Evolutionary conservation across 495 filamentous ascomycete species (phyloP).

Genomic region (Choiromyces venosus): DNA sequence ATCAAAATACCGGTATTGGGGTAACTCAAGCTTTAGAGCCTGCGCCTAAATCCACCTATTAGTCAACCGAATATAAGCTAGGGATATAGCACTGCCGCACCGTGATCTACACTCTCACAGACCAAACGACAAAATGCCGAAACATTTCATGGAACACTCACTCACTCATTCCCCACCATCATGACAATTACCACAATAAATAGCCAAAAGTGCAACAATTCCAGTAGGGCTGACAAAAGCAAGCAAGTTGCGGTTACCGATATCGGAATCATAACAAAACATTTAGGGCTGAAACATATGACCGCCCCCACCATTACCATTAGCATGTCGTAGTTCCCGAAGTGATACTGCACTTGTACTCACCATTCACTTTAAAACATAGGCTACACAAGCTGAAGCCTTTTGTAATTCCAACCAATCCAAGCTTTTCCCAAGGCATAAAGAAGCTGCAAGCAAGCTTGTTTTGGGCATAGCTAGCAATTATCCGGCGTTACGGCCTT

Average conservation of each 20-base stretch:
- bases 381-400: not conserved
- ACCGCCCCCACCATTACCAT: not conserved
- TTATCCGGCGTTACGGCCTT: not conserved
- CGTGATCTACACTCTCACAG: not conserved
- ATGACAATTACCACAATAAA: not conserved
- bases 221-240: not conserved
- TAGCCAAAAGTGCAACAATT: not conserved
- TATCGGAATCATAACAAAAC: not conserved
- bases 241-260: not conserved
- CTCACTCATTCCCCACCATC: no score
- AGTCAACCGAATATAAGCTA: not conserved
- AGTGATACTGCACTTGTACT: not conserved
- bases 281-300: not conserved
- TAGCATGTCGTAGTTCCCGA: not conserved
- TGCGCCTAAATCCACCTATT: not conserved
- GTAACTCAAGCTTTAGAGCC: not conserved
- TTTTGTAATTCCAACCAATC: not conserved
- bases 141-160: not conserved
- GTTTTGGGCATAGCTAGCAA: not conserved
- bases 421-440: not conserved
- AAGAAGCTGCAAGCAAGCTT: not conserved
- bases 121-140: not conserved
- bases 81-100: no score
- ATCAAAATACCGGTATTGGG: not conserved
- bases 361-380: not conserved